phyloP scores from a whole-genome alignment of 164 flowering plant species.

The Umbilicus rupestris region DNA sequence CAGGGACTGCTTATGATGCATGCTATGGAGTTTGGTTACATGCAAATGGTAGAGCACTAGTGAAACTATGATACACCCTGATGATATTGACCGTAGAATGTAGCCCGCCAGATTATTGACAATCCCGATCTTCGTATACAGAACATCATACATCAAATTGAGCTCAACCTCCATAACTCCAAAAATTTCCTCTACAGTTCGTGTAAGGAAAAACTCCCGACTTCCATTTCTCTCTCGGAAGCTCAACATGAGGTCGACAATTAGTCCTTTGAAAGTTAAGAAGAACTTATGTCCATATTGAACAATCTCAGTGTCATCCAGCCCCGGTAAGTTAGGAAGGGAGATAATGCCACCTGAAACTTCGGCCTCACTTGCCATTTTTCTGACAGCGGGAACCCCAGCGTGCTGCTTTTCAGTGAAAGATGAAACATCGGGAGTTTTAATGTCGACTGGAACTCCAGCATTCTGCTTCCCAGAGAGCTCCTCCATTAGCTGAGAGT shows the following conservation, averaged over 20 bases:
- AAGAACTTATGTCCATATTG: constrained; percentile 21
- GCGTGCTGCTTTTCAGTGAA: constrained; percentile 18
- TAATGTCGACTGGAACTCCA: constrained; percentile 16
- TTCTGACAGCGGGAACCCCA: constrained; percentile 10
- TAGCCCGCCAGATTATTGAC: constrained; percentile 16
- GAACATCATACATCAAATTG: constrained; percentile 35
- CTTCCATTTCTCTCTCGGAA: constrained; percentile 25
- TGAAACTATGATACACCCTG: constrained; percentile 11
- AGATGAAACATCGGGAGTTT: constrained; percentile 24
- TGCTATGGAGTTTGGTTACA: background rate
- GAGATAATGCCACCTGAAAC: constrained; percentile 8
- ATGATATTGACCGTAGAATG: constrained; percentile 18
- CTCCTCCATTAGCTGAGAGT: constrained; percentile 28
- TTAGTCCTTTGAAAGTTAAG: constrained; percentile 28
- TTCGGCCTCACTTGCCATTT: constrained; percentile 11
- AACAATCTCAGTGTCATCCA: constrained; percentile 13
- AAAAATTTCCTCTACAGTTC: constrained; percentile 19
- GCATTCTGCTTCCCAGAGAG: constrained; percentile 40
- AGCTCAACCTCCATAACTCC: constrained; percentile 32
- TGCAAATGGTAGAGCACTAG: constrained; percentile 16
- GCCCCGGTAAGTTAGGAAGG: background rate
- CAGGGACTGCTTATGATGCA: background rate
- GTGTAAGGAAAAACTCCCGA: constrained; percentile 17
- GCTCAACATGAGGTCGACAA: constrained; percentile 31
- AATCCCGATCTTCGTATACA: constrained; percentile 33